phyloP scores from a whole-genome alignment of 1,284 basidiomycete genomes.

The Tilletia walkeri region DNA sequence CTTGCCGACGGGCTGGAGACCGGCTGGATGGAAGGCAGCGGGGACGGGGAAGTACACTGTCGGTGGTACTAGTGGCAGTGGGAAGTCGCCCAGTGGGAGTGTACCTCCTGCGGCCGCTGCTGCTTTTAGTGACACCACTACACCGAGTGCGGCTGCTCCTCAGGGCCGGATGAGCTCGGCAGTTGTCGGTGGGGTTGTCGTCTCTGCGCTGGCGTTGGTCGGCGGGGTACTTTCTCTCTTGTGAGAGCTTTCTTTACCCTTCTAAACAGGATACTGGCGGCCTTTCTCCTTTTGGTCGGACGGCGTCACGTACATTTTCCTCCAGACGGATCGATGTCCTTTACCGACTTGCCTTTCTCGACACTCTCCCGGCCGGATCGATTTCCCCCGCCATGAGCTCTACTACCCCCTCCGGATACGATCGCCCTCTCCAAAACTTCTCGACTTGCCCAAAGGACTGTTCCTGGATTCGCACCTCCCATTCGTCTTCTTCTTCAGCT shows the following conservation, averaged over 20 bases:
- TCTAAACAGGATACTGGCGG: no score
- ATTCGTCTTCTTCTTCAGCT: no score
- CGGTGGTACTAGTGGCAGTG: background rate
- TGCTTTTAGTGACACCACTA: background rate
- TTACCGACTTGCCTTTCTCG: no score
- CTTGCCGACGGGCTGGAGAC: constrained; percentile 49
- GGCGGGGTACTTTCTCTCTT: background rate
- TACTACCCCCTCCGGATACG: no score
- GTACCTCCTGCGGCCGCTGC: background rate
- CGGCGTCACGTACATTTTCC: no score
- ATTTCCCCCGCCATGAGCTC: no score
- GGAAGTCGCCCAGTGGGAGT: background rate
- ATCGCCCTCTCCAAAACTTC: no score
- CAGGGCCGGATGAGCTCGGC: background rate
- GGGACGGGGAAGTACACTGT: constrained; percentile 9
- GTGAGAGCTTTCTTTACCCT: background rate
- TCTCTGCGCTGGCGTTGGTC: background rate
- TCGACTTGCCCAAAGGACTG: no score
- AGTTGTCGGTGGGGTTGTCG: background rate
- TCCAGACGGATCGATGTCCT: no score
- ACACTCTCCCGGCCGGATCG: no score
- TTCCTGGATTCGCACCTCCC: no score
- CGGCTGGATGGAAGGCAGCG: constrained; percentile 29
- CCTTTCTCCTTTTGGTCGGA: no score
- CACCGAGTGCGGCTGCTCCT: background rate